Percentiles rank a stretch among this genome's conserved stretches.
Conservation (phyloP, 2,329 filamentous ascomycete genomes). For the Diaporthe citri region DNA sequence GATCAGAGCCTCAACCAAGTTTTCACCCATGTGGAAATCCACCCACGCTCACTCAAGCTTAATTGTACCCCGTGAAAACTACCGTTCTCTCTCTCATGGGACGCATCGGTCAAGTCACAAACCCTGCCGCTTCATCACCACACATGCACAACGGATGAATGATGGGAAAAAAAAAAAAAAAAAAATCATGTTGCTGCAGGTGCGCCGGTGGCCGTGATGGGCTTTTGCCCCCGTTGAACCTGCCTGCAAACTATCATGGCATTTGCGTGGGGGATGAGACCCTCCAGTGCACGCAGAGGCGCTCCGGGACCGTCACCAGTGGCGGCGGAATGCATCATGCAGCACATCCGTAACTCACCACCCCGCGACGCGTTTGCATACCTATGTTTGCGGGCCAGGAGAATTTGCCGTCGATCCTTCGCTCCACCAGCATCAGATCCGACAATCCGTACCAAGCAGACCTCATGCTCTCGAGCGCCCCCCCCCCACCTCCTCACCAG, state of each 20-base stretch:
- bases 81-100: background rate
- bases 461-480: background rate
- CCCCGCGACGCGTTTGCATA: constrained; percentile 16
- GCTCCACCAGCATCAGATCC: constrained; percentile 40
- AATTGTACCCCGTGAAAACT: constrained; percentile 20
- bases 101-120: constrained; percentile 27
- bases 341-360: constrained; percentile 42
- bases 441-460: constrained; percentile 42
- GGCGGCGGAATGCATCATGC: constrained; percentile 38
- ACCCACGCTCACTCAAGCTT: constrained; percentile 27
- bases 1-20: constrained; percentile 34
- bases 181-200: background rate
- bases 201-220: background rate
- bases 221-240: background rate
- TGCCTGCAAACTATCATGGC: background rate
- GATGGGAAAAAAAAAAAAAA: no score
- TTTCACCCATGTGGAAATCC: constrained; percentile 30
- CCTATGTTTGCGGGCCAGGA: constrained; percentile 26
- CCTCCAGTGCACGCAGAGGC: background rate
- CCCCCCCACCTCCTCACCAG: background rate
- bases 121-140: constrained; percentile 8
- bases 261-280: background rate
- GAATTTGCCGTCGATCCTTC: constrained; percentile 38
- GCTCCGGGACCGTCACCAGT: background rate
- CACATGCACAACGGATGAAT: background rate